phyloP scores from a whole-genome alignment of 2,329 filamentous ascomycete species.

The Beauveria caledonica region DNA sequence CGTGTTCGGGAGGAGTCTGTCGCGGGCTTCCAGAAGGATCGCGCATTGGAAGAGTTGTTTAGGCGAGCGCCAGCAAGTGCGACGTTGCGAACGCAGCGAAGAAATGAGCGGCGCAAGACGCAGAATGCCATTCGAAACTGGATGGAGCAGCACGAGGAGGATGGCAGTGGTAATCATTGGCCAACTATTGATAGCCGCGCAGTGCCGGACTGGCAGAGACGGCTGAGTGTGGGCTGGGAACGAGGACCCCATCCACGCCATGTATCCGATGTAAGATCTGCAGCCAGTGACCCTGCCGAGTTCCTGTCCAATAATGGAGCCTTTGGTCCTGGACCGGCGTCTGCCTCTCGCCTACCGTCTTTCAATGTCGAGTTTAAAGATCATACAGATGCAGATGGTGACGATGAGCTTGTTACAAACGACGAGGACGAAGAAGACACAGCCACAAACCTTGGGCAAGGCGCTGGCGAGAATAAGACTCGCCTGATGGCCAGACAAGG shows the following conservation, averaged over 20 bases:
- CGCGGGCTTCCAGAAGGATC: slow-evolving; percentile 81
- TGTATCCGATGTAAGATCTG: slow-evolving; percentile 50
- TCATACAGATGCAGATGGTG: slow-evolving; percentile 77
- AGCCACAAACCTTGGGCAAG: slow-evolving; percentile 32
- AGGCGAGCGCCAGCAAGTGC: slow-evolving; percentile 60
- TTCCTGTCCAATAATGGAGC: slow-evolving; percentile 45
- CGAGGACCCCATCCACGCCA: slow-evolving; percentile 38
- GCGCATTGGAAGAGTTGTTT: slow-evolving; percentile 86
- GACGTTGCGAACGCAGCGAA: slow-evolving; percentile 49
- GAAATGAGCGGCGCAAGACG: slow-evolving; percentile 61
- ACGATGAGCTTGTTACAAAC: slow-evolving; percentile 81
- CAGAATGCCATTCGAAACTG: slow-evolving; percentile 79
- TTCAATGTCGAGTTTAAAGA: slow-evolving; percentile 38
- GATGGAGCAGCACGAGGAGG: slow-evolving; percentile 68
- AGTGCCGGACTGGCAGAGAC: slow-evolving; percentile 39
- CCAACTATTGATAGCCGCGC: slow-evolving; percentile 38
- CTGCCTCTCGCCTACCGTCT: slow-evolving; percentile 29
- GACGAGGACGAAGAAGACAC: slow-evolving; percentile 61
- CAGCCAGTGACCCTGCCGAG: slow-evolving; percentile 56
- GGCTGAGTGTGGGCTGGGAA: slow-evolving; percentile 46
- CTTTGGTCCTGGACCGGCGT: slow-evolving; percentile 21
- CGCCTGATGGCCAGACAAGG: slow-evolving; percentile 24
- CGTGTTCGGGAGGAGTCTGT: slow-evolving; percentile 79
- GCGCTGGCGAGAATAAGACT: slow-evolving; percentile 20
- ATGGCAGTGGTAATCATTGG: slow-evolving; percentile 39